Evolutionary conservation across 805 yeast genomes (phyloP).

Genomic region (Candida chilensis): DNA sequence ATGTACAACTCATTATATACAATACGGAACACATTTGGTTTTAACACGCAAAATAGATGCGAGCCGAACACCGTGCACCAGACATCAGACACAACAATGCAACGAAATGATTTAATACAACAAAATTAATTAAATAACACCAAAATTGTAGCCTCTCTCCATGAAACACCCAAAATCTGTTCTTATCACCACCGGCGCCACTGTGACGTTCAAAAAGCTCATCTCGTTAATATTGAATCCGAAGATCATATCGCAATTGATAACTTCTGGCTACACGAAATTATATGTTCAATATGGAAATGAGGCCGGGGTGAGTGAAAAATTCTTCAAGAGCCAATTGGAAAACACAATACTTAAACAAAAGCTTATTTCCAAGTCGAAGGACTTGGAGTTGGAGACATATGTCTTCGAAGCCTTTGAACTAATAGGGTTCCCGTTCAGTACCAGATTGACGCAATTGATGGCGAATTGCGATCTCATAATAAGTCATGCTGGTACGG

Average conservation of each 20-base stretch:
- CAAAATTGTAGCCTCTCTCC: no score
- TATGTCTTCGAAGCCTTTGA: constrained; percentile 18
- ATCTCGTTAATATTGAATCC: constrained; percentile 30
- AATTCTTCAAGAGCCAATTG: constrained; percentile 9
- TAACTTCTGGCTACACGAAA: constrained; percentile 20
- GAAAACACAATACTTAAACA: constrained; percentile 1
- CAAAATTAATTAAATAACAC: no score
- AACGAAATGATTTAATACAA: no score
- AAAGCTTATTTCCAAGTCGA: constrained; percentile 13
- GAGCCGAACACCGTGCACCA: no score
- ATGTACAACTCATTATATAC: no score
- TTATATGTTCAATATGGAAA: constrained; percentile 57
- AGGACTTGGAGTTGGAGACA: constrained; percentile 39
- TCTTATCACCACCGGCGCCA: constrained; percentile 87
- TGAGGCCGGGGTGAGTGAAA: constrained; percentile 11
- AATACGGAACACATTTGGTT: no score
- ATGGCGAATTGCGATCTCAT: constrained; percentile 47
- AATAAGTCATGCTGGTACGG: constrained; percentile 87
- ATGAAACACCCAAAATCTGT: no score
- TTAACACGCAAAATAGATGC: no score
- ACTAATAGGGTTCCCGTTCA: constrained; percentile 15
- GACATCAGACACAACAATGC: no score
- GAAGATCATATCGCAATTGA: constrained; percentile 24
- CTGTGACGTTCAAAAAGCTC: constrained; percentile 66
- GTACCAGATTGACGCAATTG: constrained; percentile 8